Evolutionary conservation across 2,329 filamentous ascomycete genomes (phyloP).

Genomic region (Cladosporium sp.): DNA sequence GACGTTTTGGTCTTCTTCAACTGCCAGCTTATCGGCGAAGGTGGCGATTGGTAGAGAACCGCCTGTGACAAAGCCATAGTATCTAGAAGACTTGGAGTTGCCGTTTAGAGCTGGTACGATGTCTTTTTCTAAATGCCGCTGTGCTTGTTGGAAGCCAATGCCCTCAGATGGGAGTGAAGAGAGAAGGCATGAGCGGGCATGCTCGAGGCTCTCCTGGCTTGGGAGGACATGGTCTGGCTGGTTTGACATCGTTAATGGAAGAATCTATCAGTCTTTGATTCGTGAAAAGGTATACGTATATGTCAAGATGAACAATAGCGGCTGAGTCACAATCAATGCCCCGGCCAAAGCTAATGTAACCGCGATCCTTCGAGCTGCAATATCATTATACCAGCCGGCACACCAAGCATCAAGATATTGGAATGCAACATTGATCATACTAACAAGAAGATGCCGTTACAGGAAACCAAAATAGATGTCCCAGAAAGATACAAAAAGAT

Average conservation of each 20-base stretch:
- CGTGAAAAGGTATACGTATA: no score
- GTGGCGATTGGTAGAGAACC: constrained; percentile 72
- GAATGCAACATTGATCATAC: no score
- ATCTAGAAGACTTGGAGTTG: constrained; percentile 60
- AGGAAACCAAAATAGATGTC: no score
- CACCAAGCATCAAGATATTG: no score
- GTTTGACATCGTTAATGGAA: neutral
- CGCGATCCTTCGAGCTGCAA: no score
- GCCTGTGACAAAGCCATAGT: constrained; percentile 88
- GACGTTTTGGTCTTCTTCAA: constrained; percentile 75
- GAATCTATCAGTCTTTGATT: no score
- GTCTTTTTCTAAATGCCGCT: constrained; percentile 42
- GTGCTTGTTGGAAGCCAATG: constrained; percentile 39
- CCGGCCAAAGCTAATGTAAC: no score
- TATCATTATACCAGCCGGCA: no score
- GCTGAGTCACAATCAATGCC: no score
- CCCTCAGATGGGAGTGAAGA: constrained; percentile 35
- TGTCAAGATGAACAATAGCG: no score
- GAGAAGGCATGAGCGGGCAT: constrained; percentile 34
- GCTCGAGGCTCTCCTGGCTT: constrained; percentile 23
- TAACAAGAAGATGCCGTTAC: no score
- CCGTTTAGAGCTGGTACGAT: constrained; percentile 58
- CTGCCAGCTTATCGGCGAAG: constrained; percentile 79
- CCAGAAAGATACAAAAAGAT: no score
- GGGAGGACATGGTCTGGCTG: constrained; percentile 26